Conservation (phyloP, 176 grass and related monocot species). For the Oryza nivara region DNA sequence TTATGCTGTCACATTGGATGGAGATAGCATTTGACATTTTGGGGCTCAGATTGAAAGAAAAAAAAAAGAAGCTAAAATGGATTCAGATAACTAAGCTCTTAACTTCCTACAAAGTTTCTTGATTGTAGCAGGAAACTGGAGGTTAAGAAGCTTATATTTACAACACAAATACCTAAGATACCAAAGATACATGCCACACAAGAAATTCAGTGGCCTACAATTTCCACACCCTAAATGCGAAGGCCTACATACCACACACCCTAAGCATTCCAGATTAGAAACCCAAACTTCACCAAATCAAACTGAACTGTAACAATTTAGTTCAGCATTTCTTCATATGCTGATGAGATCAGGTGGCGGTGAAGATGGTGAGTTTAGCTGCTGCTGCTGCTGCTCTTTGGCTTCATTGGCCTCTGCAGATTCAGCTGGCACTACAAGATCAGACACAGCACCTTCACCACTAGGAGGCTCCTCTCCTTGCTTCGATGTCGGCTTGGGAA, state of each 20-base stretch:
- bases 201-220: constrained; percentile 43
- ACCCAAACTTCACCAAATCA: constrained; percentile 23
- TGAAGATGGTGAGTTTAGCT: constrained; percentile 19
- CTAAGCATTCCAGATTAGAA: constrained; percentile 29
- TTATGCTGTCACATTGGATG: constrained; percentile 12
- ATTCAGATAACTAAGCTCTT: constrained; percentile 8
- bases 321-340: constrained; percentile 56
- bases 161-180: constrained; percentile 10
- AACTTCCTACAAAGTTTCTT: not conserved
- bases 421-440: not conserved
- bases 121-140: constrained; percentile 40
- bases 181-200: constrained; percentile 29
- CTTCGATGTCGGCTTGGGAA: constrained; percentile 47
- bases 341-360: constrained; percentile 64
- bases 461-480: constrained; percentile 49
- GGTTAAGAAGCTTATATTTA: constrained; percentile 46
- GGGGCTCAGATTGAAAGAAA: constrained; percentile 11
- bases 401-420: constrained; percentile 47
- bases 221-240: constrained; percentile 26
- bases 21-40: constrained; percentile 23
- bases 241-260: constrained; percentile 25
- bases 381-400: constrained; percentile 45
- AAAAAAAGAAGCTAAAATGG: not conserved
- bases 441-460: constrained; percentile 10
- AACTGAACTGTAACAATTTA: not conserved